These are phyloP conservation scores for Teunomyces atbi DNA, from an alignment of 805 yeast species.

Conservation along the genomic window DNA sequence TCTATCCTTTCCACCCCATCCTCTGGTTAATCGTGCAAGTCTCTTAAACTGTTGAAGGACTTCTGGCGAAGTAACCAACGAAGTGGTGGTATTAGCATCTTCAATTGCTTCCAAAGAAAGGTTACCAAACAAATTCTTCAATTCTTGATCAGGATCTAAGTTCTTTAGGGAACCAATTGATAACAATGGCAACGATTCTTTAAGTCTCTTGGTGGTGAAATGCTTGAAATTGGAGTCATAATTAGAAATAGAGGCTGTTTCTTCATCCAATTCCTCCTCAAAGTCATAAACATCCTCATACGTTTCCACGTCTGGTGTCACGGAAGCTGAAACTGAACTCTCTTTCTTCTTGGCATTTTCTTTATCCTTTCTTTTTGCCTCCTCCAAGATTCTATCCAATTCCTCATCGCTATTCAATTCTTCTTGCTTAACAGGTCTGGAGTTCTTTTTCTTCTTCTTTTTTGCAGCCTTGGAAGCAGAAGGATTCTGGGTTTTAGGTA, in stretches of 20 bases:
- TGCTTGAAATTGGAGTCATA: constrained; percentile 44
- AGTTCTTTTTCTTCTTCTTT: constrained; percentile 13
- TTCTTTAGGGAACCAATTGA: constrained; percentile 46
- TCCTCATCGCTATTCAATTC: constrained; percentile 53
- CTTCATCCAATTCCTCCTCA: constrained; percentile 24
- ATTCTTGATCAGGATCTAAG: constrained; percentile 76
- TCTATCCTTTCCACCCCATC: constrained; percentile 84
- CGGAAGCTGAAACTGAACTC: constrained; percentile 14
- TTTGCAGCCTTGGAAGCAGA: constrained; percentile 23
- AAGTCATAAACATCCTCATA: constrained; percentile 14
- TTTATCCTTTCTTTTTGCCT: constrained; percentile 30
- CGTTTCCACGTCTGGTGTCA: constrained; percentile 11
- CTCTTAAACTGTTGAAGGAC: constrained; percentile 61
- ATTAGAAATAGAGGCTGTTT: constrained; percentile 29
- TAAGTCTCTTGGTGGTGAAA: constrained; percentile 48
- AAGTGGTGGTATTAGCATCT: constrained; percentile 74
- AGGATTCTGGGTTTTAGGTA: constrained; percentile 13
- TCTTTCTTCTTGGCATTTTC: constrained; percentile 2
- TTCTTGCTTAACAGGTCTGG: constrained; percentile 10
- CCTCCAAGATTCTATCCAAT: constrained; percentile 52
- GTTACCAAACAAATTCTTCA: constrained; percentile 67
- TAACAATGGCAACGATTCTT: constrained; percentile 39
- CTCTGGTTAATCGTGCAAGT: constrained; percentile 57
- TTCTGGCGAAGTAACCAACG: constrained; percentile 68
- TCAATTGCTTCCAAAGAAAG: constrained; percentile 64